Conservation (phyloP, 208 protist species). For the Wallacemonas rigidus region DNA sequence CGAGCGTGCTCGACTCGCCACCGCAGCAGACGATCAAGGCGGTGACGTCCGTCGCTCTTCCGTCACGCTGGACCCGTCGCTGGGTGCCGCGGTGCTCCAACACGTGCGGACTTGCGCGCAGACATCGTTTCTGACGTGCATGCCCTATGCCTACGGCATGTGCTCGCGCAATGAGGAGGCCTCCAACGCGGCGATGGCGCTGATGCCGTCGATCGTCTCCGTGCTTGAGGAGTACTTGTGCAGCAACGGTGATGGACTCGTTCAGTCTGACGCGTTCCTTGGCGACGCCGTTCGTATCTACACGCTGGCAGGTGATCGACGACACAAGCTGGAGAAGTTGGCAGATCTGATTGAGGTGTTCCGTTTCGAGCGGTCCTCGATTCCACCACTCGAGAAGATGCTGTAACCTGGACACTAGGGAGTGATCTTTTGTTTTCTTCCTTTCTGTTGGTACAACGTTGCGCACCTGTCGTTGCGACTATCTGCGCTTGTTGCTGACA, state of each 20-base stretch:
- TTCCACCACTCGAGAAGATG: slow-evolving; percentile 65
- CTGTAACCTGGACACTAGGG: slow-evolving; percentile 20
- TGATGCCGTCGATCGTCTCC: slow-evolving; percentile 33
- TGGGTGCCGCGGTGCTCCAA: slow-evolving; percentile 36
- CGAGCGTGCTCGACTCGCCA: not conserved
- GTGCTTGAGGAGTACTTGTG: slow-evolving; percentile 66
- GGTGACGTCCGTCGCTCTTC: not conserved
- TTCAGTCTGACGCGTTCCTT: slow-evolving; percentile 71
- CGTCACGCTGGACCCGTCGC: slow-evolving; percentile 13
- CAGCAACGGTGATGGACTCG: slow-evolving; percentile 53
- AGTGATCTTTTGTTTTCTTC: no score
- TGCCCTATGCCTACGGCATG: slow-evolving; percentile 44
- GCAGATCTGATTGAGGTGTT: slow-evolving; percentile 78
- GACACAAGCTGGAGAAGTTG: slow-evolving; percentile 48
- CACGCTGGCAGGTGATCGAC: slow-evolving; percentile 59
- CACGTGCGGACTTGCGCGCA: slow-evolving; percentile 55
- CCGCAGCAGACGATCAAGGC: slow-evolving; percentile 2
- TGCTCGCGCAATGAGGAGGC: slow-evolving; percentile 17
- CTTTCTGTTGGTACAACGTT: not conserved
- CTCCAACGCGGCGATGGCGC: slow-evolving; percentile 13
- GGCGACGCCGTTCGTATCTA: slow-evolving; percentile 80
- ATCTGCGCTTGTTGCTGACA: no score
- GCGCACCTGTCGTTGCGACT: not conserved
- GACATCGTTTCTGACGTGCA: slow-evolving; percentile 62
- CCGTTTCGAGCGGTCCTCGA: slow-evolving; percentile 51